A percentile compares a stretch with the other conserved stretches of the same genome.
Conservation (phyloP, 2,329 filamentous ascomycete genomes). For the Hymenoscyphus linearis region DNA sequence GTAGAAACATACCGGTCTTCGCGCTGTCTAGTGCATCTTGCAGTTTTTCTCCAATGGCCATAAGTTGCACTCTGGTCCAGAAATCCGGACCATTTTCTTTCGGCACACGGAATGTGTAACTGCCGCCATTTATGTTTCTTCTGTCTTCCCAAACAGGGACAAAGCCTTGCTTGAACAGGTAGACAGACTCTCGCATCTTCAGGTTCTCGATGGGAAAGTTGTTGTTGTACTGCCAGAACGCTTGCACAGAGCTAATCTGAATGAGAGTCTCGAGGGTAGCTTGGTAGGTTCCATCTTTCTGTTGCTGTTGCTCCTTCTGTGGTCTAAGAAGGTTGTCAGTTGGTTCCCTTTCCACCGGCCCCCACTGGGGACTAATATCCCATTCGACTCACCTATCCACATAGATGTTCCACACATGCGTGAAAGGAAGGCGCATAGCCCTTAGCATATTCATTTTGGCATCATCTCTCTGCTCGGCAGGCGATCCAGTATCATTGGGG, state of each 20-base stretch:
- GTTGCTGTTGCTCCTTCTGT: slow-evolving; percentile 34
- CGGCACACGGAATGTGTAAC: slow-evolving; percentile 87
- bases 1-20: slow-evolving; percentile 47
- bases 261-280: slow-evolving; percentile 54
- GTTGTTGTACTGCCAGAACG: slow-evolving; percentile 80
- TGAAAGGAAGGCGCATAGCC: slow-evolving; percentile 66
- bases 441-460: slow-evolving; percentile 81
- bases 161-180: slow-evolving; percentile 75
- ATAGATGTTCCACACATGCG: slow-evolving; percentile 75
- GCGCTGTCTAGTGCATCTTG: slow-evolving; percentile 60
- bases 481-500: slow-evolving; percentile 58
- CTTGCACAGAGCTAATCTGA: slow-evolving; percentile 74
- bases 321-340: slow-evolving; percentile 23
- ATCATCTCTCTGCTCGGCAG: slow-evolving; percentile 68
- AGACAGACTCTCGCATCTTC: slow-evolving; percentile 71
- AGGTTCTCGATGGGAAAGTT: slow-evolving; percentile 73
- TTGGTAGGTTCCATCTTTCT: slow-evolving; percentile 30
- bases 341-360: not conserved
- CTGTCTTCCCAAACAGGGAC: slow-evolving; percentile 79
- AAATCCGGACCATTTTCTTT: slow-evolving; percentile 68
- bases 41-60: slow-evolving; percentile 78
- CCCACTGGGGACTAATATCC: not conserved
- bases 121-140: slow-evolving; percentile 78
- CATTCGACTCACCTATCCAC: slow-evolving; percentile 49
- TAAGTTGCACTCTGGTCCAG: slow-evolving; percentile 75